Conservation (phyloP, 2,329 filamentous ascomycete species). For the Nothophaeocryptopus gaeumannii region DNA sequence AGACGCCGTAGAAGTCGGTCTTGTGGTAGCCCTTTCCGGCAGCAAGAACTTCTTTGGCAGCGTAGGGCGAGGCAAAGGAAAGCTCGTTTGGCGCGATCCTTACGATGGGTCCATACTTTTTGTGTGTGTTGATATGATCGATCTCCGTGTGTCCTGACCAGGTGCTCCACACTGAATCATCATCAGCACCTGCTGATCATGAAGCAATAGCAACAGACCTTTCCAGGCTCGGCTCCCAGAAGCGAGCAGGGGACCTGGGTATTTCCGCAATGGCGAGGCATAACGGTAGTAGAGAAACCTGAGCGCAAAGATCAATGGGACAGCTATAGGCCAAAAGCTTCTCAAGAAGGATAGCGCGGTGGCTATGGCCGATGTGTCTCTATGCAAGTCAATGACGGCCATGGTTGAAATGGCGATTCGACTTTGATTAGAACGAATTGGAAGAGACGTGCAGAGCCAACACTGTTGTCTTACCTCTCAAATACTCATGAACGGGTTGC, state of each 20-base stretch:
- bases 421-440: background rate
- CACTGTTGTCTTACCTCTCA: background rate
- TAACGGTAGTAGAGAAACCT: conserved; percentile 32
- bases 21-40: conserved; percentile 34
- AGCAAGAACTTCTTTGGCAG: conserved; percentile 32
- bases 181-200: background rate
- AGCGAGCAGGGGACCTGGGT: conserved; percentile 31
- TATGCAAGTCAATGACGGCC: background rate
- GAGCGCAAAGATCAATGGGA: conserved; percentile 27
- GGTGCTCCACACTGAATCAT: conserved; percentile 20
- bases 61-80: conserved; percentile 30
- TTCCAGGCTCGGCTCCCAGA: conserved; percentile 33
- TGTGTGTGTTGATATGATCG: conserved; percentile 27
- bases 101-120: conserved; percentile 30
- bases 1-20: conserved; percentile 42
- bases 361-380: too few species aligned
- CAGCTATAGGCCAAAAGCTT: conserved; percentile 23
- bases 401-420: conserved; percentile 5
- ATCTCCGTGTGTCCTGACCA: conserved; percentile 28
- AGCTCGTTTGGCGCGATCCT: conserved; percentile 34
- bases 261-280: conserved; percentile 28
- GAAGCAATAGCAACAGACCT: conserved; percentile 8
- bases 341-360: conserved; percentile 2
- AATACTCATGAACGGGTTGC: background rate
- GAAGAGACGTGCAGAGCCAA: background rate